Evolutionary conservation across 257 asterid genomes (phyloP).

Genomic region (Jacaranda copaia): DNA sequence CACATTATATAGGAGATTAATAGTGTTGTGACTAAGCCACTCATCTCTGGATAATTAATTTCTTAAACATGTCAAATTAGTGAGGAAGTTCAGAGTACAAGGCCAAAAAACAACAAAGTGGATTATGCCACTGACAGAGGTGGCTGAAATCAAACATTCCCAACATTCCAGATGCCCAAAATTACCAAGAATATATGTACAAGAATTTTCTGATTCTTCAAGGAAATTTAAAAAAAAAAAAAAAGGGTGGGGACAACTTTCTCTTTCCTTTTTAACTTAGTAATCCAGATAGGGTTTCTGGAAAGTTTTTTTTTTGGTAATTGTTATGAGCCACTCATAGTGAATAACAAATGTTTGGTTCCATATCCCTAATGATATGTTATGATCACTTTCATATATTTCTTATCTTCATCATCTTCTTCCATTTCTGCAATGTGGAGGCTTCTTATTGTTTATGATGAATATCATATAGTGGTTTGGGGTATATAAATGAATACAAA

Average conservation of each 20-base stretch:
- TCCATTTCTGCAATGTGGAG: not conserved
- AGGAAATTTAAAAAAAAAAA: not conserved
- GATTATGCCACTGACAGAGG: not conserved
- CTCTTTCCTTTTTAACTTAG: not conserved
- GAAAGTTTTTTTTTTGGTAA: not conserved
- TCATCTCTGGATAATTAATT: too few relatives aligned
- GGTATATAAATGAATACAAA: too few relatives aligned
- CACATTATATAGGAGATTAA: too few relatives aligned
- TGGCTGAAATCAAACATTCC: not conserved
- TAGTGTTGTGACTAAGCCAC: too few relatives aligned
- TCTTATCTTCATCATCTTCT: not conserved
- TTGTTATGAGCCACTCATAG: slow-evolving; percentile 16
- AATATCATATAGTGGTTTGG: not conserved
- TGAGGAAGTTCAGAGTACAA: not conserved
- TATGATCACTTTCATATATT: not conserved
- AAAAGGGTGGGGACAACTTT: not conserved
- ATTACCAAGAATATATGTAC: not conserved
- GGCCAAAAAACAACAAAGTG: not conserved
- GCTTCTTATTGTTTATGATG: not conserved
- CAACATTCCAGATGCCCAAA: slow-evolving; percentile 14
- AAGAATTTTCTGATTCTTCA: not conserved
- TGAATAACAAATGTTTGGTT: slow-evolving; percentile 26
- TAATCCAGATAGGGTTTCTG: not conserved
- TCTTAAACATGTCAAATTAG: not conserved
- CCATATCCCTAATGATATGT: not conserved